Evolutionary conservation across 495 filamentous ascomycete species (phyloP).

Genomic region (Trichoderma orchidacearum): DNA sequence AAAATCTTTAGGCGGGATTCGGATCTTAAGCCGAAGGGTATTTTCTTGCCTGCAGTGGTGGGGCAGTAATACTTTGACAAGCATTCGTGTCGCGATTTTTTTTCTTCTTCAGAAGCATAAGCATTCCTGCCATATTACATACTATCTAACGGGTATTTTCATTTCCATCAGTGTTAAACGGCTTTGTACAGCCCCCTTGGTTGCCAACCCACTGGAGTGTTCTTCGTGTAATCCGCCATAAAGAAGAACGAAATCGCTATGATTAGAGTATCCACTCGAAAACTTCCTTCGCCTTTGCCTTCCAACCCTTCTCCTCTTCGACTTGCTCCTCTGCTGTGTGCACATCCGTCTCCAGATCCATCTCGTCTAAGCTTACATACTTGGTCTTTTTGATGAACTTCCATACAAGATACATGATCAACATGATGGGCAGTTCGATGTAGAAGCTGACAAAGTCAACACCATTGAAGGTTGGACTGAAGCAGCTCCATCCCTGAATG

Average conservation of each 20-base stretch:
- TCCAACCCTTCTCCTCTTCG: background rate
- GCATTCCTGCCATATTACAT: background rate
- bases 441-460: constrained; percentile 18
- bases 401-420: constrained; percentile 31
- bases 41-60: too few species aligned
- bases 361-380: constrained; percentile 26
- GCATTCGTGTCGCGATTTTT: too few species aligned
- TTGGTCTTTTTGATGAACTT: constrained; percentile 48
- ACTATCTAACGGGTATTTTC: too few species aligned
- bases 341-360: constrained; percentile 21
- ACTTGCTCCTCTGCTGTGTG: constrained; percentile 5
- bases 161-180: background rate
- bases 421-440: constrained; percentile 45
- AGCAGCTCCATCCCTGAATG: background rate
- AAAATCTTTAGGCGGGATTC: too few species aligned
- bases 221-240: background rate
- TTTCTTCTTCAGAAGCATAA: background rate
- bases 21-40: too few species aligned
- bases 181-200: background rate
- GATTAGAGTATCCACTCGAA: background rate
- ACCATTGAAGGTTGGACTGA: background rate
- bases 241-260: background rate
- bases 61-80: too few species aligned
- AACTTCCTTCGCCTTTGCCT: background rate
- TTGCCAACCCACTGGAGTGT: background rate